phyloP scores from a whole-genome alignment of 2,329 filamentous ascomycete genomes.

The Aspergillus uvarum region DNA sequence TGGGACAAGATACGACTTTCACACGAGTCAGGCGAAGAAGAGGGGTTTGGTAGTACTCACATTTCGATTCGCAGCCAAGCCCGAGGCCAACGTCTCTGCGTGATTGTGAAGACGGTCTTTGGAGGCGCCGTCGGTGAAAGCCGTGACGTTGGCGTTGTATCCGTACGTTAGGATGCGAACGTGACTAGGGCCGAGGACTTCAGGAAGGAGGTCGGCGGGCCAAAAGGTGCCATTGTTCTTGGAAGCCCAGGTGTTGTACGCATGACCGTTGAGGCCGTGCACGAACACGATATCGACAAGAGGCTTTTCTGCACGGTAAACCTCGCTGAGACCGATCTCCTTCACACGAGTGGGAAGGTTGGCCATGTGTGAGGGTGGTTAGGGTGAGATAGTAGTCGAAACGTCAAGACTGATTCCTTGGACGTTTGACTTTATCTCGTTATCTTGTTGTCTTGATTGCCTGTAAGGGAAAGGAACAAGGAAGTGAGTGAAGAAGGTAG shows the following conservation, averaged over 20 bases:
- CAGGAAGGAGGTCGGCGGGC: conserved; percentile 67
- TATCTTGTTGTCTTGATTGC: not conserved
- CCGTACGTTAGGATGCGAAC: conserved; percentile 71
- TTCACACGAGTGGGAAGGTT: conserved; percentile 30
- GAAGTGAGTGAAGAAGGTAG: not conserved
- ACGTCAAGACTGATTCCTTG: not conserved
- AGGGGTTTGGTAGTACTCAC: conserved; percentile 26
- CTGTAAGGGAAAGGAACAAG: not conserved
- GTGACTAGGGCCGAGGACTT: conserved; percentile 55
- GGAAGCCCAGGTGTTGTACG: conserved; percentile 62
- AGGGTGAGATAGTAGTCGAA: not conserved
- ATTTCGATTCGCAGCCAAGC: conserved; percentile 63
- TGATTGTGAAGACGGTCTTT: conserved; percentile 70
- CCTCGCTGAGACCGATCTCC: conserved; percentile 44
- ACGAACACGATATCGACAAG: conserved; percentile 63
- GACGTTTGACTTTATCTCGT: not conserved
- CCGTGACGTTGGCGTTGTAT: conserved; percentile 66
- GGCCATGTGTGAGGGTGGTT: conserved; percentile 17
- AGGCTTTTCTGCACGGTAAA: conserved; percentile 40
- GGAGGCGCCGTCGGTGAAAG: conserved; percentile 54
- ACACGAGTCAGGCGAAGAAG: too few relatives aligned
- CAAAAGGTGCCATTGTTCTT: conserved; percentile 58
- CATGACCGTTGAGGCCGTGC: conserved; percentile 68
- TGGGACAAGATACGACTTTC: too few relatives aligned
- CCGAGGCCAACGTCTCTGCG: conserved; percentile 66